phyloP scores from a whole-genome alignment of 495 filamentous ascomycete species.

The Cenococcum geophilum region DNA sequence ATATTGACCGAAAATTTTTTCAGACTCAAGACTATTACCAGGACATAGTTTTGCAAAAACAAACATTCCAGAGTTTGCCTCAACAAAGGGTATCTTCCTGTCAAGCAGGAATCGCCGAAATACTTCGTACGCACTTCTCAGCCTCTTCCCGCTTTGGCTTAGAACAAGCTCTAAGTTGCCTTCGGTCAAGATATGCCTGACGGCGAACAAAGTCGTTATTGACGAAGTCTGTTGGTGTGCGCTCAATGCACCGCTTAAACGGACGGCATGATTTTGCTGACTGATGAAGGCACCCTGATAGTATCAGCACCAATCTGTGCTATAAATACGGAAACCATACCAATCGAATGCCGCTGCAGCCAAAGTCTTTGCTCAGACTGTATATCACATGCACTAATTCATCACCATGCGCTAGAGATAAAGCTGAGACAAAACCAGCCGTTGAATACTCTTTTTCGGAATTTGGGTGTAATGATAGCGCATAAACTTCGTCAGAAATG shows the following conservation, averaged over 20 bases:
- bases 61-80: constrained; percentile 3
- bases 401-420: constrained; percentile 10
- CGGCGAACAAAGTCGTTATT: neutral
- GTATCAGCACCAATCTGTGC: neutral
- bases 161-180: neutral
- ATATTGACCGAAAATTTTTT: neutral
- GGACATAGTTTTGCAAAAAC: constrained; percentile 4
- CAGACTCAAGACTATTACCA: neutral
- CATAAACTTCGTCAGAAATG: constrained; percentile 38
- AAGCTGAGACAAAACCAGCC: constrained; percentile 9
- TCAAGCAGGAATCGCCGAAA: neutral
- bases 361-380: constrained; percentile 27
- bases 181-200: neutral
- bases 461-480: constrained; percentile 21
- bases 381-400: constrained; percentile 19
- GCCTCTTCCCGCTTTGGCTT: neutral
- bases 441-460: neutral
- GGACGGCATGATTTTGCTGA: neutral
- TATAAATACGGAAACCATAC: constrained; percentile 2
- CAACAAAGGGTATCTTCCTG: neutral
- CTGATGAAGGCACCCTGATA: neutral
- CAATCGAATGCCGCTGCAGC: constrained; percentile 21
- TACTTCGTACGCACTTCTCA: neutral
- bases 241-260: constrained; percentile 5
- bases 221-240: constrained; percentile 5